Evolutionary conservation across 192 early-diverging fungal species (phyloP).

Genomic region (Backusella sp.): DNA sequence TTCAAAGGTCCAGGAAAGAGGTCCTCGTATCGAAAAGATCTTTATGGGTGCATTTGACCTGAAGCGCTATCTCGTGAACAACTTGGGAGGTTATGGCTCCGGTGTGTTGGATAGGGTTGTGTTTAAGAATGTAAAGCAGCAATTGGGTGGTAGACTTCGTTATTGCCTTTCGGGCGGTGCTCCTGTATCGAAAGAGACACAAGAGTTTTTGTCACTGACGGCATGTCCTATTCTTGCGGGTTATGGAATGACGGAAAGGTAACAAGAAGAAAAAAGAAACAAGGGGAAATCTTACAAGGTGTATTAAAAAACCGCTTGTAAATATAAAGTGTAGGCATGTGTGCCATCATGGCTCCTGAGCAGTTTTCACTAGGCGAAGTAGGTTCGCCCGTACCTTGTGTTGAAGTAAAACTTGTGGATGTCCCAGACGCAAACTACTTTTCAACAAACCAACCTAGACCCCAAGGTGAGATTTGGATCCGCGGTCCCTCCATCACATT

Average conservation of each 20-base stretch:
- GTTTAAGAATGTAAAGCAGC: slow-evolving; percentile 79
- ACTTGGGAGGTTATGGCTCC: slow-evolving; percentile 60
- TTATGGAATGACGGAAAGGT: slow-evolving; percentile 64
- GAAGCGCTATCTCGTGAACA: slow-evolving; percentile 62
- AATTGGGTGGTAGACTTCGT: slow-evolving; percentile 82
- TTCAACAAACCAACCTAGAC: slow-evolving; percentile 56
- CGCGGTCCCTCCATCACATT: slow-evolving; percentile 75
- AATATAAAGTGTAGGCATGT: slow-evolving; percentile 42
- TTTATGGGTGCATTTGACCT: slow-evolving; percentile 74
- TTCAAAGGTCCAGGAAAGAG: slow-evolving; percentile 39
- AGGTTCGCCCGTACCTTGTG: slow-evolving; percentile 74
- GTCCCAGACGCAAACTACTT: slow-evolving; percentile 61
- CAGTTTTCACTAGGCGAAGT: slow-evolving; percentile 58
- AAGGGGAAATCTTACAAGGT: background rate
- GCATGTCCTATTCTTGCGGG: slow-evolving; percentile 83
- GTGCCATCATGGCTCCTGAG: slow-evolving; percentile 65
- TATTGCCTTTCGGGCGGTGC: slow-evolving; percentile 87
- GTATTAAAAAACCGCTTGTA: background rate
- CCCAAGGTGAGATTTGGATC: slow-evolving; percentile 81
- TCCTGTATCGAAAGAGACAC: slow-evolving; percentile 84
- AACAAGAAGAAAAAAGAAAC: background rate
- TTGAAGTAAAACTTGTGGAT: slow-evolving; percentile 80
- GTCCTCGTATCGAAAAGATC: slow-evolving; percentile 55
- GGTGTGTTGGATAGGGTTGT: slow-evolving; percentile 73
- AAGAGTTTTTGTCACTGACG: slow-evolving; percentile 73